Evolutionary conservation across 1,139 yeast genomes (phyloP), one percentile per base, ranked within the genome.

Genomic region (Taiozyma sp.): DNA sequence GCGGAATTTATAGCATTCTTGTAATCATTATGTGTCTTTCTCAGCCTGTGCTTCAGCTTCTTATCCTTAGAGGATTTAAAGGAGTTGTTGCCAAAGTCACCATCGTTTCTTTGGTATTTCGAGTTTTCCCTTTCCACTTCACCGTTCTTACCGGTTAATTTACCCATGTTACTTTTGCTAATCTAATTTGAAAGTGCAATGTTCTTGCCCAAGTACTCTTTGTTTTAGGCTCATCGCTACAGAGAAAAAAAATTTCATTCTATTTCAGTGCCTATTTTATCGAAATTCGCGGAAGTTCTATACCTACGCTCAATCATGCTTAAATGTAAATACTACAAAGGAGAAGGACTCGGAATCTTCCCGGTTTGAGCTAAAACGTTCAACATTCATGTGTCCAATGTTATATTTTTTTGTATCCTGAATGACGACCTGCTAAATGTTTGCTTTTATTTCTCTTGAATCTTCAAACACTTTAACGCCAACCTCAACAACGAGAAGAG

Each of bases 1-100:
- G 97, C 97, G 16, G 90, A 79, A 56, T 77, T 73, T 22, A 88
- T 80, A 0, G 97, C 96, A 55, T 85, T 86, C 57, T 81, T 80
- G 67, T 88, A 88, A 60, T 85, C 85, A 47, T 76, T 75, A 62
- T 93, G 96, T 51, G 85, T 70, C 59, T 80, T 76, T 60, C 81
- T 80, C 61, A 90, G 67, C 28, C 83, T 82, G 16, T 86, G 80
- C 65, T 80, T 79, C 48, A 88, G 71, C 62, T 81, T 81, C 62
- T 76, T 76, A 67, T 85, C 88, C 63, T 77, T 82, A 6, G 62
- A 47, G 43, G 34, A 49, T 45, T 56, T 57, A 6, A 24, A 40
- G 5, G 26, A 13, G 4, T 30, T 16, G 10, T 21, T 35, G 6
- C 21, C 14, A 16, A 21, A 37, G 6, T 26, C 14, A 13, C 30